Percentiles rank a stretch among this genome's conserved stretches.
phyloP scores from a whole-genome alignment of 768 basidiomycete genomes.

The Russula sp. region DNA sequence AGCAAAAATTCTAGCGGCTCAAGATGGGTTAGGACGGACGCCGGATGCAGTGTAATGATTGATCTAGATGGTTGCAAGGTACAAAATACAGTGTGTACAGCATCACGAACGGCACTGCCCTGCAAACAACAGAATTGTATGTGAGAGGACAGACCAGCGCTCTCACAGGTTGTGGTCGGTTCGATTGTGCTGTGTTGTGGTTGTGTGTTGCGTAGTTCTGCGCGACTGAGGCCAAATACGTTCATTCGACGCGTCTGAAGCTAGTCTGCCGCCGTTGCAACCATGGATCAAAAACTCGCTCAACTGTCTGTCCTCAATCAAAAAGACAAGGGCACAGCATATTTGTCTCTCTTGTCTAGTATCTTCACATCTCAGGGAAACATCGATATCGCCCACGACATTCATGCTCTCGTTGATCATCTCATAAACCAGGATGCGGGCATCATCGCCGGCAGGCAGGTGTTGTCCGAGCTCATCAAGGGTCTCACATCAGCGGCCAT shows the following conservation, averaged over 20 bases:
- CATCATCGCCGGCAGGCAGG: conserved; percentile 83
- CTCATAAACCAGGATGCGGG: conserved; percentile 80
- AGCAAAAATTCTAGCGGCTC: background rate
- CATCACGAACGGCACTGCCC: background rate
- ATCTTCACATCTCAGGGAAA: conserved; percentile 50
- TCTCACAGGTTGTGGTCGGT: background rate
- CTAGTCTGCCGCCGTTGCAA: background rate
- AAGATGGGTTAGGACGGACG: background rate
- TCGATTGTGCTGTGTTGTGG: no score
- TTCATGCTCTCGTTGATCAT: conserved; percentile 70
- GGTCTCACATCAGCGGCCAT: conserved; percentile 52
- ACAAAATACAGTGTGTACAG: background rate
- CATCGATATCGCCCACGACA: conserved; percentile 43
- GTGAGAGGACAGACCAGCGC: background rate
- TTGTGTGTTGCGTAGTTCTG: background rate
- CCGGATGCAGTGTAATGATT: background rate
- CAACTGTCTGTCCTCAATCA: conserved; percentile 62
- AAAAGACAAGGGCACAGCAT: conserved; percentile 80
- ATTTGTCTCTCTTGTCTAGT: conserved; percentile 60
- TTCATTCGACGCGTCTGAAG: background rate
- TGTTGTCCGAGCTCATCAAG: conserved; percentile 79
- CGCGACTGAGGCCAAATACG: background rate
- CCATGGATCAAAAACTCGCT: conserved; percentile 62
- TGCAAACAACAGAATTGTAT: background rate
- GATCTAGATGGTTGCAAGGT: conserved; percentile 12